phyloP scores from a whole-genome alignment of 2,329 filamentous ascomycete genomes.

The Colletotrichum limetticola region DNA sequence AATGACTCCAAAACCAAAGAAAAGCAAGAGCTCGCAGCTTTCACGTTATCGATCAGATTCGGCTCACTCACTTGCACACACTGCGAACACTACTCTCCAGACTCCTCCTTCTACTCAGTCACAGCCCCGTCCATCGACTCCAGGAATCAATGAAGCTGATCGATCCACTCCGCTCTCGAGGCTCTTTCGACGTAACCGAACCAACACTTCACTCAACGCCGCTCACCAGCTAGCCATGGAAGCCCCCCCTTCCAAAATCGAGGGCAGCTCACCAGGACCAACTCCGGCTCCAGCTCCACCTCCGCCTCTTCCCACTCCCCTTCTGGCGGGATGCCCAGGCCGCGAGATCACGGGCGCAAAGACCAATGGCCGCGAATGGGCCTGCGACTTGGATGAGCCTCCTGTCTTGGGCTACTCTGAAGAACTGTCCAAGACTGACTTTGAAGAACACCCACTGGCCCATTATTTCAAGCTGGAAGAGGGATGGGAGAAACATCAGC shows the following conservation, averaged over 20 bases:
- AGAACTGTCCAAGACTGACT: constrained; percentile 47
- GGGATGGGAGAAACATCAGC: constrained; percentile 19
- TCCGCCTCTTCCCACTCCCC: constrained; percentile 51
- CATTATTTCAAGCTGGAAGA: constrained; percentile 32
- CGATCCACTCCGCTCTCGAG: constrained; percentile 1
- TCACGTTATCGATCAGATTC: not conserved
- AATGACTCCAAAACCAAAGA: not conserved
- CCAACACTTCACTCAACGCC: not conserved
- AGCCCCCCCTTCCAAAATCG: not conserved
- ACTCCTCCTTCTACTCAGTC: not conserved
- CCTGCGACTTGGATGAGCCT: constrained; percentile 43
- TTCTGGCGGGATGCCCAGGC: constrained; percentile 50
- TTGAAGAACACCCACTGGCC: constrained; percentile 50
- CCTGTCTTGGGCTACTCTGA: constrained; percentile 47
- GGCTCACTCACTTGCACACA: not conserved
- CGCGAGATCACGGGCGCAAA: constrained; percentile 51
- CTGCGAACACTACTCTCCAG: not conserved
- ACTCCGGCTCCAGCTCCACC: no score
- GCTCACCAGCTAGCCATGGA: not conserved
- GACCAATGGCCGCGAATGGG: constrained; percentile 49
- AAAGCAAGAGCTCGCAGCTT: not conserved
- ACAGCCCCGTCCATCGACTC: not conserved
- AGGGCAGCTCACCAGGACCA: not conserved
- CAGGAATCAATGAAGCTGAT: not conserved
- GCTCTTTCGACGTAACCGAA: constrained; percentile 11